Conservation (phyloP, 2,329 filamentous ascomycete genomes). For the Microdochium paspali region DNA sequence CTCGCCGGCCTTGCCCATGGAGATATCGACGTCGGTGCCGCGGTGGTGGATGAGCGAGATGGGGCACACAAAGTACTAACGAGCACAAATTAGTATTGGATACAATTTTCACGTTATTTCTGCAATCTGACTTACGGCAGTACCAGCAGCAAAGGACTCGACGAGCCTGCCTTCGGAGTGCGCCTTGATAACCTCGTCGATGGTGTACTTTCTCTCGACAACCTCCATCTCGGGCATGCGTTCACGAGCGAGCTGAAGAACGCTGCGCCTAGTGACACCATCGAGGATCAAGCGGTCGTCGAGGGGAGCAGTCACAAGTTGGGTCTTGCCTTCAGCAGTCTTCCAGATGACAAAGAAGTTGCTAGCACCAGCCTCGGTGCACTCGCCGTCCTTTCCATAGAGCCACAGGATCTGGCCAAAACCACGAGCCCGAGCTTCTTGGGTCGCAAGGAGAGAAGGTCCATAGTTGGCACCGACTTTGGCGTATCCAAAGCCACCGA, state of each 20-base stretch:
- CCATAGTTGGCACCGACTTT: conserved; percentile 95
- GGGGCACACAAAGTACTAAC: conserved; percentile 60
- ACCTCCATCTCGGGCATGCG: conserved; percentile 57
- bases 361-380: conserved; percentile 84
- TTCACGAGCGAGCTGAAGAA: conserved; percentile 62
- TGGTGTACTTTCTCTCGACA: conserved; percentile 75
- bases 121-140: conserved; percentile 52
- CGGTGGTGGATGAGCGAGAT: conserved; percentile 61
- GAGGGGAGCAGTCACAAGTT: conserved; percentile 77
- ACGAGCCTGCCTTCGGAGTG: conserved; percentile 65
- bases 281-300: conserved; percentile 78
- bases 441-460: conserved; percentile 68
- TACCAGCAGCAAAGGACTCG: conserved; percentile 81
- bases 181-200: conserved; percentile 66
- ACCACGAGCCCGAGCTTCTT: conserved; percentile 61
- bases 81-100: conserved; percentile 8
- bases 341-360: conserved; percentile 88
- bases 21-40: conserved; percentile 51
- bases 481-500: conserved; percentile 83
- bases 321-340: conserved; percentile 49
- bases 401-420: conserved; percentile 94
- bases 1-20: conserved; percentile 43
- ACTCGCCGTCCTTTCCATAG: conserved; percentile 65
- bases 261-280: conserved; percentile 76
- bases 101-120: not conserved